phyloP scores from a whole-genome alignment of 306 rosid species.

The Potentilla sterilis region DNA sequence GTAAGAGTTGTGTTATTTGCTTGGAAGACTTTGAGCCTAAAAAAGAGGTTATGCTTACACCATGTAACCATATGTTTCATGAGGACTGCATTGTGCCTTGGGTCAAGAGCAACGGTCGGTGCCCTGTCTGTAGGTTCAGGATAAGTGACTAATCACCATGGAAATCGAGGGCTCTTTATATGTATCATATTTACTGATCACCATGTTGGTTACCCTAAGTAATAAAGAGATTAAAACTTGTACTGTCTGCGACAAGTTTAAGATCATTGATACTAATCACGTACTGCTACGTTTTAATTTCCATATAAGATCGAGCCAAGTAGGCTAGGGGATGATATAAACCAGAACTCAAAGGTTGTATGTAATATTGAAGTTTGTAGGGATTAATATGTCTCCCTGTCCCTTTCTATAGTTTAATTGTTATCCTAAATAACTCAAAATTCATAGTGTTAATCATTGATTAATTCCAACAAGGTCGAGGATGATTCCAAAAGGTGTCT shows the following conservation, averaged over 20 bases:
- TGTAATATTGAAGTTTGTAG: neutral
- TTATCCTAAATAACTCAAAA: neutral
- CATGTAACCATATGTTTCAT: slow-evolving; percentile 86
- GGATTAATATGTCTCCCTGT: neutral
- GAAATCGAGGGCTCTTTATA: slow-evolving; percentile 10
- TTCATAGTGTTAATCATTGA: neutral
- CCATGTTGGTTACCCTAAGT: neutral
- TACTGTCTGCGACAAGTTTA: neutral
- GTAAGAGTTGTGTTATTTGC: slow-evolving; percentile 64
- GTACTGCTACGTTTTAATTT: too few relatives aligned
- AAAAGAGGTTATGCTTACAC: slow-evolving; percentile 69
- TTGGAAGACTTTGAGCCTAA: slow-evolving; percentile 68
- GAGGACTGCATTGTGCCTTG: slow-evolving; percentile 82
- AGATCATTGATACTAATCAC: neutral
- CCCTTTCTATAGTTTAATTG: neutral
- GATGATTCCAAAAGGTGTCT: neutral
- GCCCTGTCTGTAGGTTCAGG: slow-evolving; percentile 71
- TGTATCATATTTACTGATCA: neutral
- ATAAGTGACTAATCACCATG: slow-evolving; percentile 27
- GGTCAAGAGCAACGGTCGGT: slow-evolving; percentile 60
- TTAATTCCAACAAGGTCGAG: neutral
- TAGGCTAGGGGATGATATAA: neutral
- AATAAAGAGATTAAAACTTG: neutral
- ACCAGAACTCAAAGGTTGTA: neutral
- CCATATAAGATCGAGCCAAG: too few relatives aligned